Percentiles rank a stretch among this genome's conserved stretches.
These are phyloP conservation scores for Fraxinus ornus DNA, from an alignment of 305 asterid species.

Conservation along the genomic window DNA sequence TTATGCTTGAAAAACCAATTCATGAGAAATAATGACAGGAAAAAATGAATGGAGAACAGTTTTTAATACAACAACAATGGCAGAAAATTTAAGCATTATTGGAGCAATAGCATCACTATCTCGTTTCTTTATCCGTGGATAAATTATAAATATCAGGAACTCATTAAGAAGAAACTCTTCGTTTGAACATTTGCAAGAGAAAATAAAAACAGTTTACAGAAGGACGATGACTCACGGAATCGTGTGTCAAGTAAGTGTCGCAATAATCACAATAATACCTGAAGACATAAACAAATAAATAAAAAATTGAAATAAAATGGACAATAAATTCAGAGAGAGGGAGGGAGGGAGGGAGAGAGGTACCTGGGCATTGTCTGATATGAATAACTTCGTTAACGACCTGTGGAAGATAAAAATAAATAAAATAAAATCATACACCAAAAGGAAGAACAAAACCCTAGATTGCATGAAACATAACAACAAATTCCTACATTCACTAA, in stretches of 20 bases:
- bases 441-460: background rate
- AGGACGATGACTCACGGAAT: constrained; percentile 47
- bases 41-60: background rate
- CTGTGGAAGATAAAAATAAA: background rate
- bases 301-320: background rate
- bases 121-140: background rate
- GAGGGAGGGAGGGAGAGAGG: background rate
- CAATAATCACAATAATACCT: constrained; percentile 77
- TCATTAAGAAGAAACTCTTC: background rate
- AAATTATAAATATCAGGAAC: background rate
- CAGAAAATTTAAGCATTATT: background rate
- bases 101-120: constrained; percentile 14
- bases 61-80: background rate
- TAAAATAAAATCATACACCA: background rate
- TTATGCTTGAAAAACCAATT: background rate
- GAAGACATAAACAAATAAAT: constrained; percentile 6
- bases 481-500: background rate
- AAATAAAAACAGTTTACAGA: background rate
- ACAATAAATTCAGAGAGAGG: background rate
- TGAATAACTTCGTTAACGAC: background rate
- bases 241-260: constrained; percentile 72
- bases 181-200: background rate
- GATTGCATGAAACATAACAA: background rate
- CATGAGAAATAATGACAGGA: background rate
- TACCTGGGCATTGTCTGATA: constrained; percentile 8